Percentiles rank a stretch among this genome's conserved stretches.
Evolutionary conservation across 2,329 filamentous ascomycete genomes (phyloP).

Genomic region (Thielaviopsis euricoi): DNA sequence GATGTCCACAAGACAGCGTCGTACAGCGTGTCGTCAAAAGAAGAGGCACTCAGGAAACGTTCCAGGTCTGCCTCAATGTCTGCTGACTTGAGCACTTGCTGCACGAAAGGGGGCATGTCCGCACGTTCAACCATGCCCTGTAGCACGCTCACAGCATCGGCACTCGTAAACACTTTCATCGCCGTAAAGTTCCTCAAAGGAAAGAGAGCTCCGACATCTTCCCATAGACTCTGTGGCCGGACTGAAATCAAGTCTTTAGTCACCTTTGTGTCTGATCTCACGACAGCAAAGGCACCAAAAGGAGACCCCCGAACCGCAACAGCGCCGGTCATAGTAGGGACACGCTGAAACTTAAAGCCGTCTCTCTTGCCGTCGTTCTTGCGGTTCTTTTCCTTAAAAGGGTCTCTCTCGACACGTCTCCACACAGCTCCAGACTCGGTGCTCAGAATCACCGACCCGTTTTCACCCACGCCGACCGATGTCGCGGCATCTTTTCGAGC

Average conservation of each 20-base stretch:
- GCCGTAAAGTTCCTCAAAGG: constrained; percentile 46
- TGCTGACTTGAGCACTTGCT: constrained; percentile 41
- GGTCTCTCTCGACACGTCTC: constrained; percentile 68
- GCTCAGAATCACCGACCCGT: constrained; percentile 87
- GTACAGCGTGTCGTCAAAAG: constrained; percentile 23
- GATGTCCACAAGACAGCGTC: constrained; percentile 36
- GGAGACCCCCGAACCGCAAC: constrained; percentile 71
- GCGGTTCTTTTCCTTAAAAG: constrained; percentile 51
- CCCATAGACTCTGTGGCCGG: constrained; percentile 51
- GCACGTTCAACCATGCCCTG: constrained; percentile 21
- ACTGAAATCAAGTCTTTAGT: constrained; percentile 56
- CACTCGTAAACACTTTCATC: constrained; percentile 22
- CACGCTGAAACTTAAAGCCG: constrained; percentile 88
- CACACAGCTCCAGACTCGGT: constrained; percentile 88
- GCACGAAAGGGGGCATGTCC: constrained; percentile 32
- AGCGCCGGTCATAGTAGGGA: constrained; percentile 76
- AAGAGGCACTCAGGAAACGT: constrained; percentile 28
- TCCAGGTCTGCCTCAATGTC: constrained; percentile 48
- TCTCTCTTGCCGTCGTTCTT: constrained; percentile 48
- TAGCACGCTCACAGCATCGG: constrained; percentile 26
- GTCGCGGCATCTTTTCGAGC: constrained; percentile 71
- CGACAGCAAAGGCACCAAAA: constrained; percentile 77
- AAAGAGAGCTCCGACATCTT: constrained; percentile 54
- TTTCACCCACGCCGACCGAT: constrained; percentile 78
- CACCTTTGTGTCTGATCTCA: constrained; percentile 71